Evolutionary conservation across 352 stramenopile species (phyloP).

Genomic region (Halophytophthora polymorphica): DNA sequence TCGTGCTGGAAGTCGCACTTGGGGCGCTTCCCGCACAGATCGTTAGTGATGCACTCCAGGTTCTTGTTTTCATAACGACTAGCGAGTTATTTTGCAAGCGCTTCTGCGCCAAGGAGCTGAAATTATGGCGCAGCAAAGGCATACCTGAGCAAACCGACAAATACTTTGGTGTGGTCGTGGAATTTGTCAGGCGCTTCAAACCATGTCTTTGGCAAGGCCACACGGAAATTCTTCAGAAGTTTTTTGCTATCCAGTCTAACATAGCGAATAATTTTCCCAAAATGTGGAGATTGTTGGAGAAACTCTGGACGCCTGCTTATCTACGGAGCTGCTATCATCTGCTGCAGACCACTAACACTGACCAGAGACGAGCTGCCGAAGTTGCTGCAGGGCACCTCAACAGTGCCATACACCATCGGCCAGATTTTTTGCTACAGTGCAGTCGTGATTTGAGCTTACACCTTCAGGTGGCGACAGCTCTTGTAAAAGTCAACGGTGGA

Average conservation of each 20-base stretch:
- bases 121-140: not conserved
- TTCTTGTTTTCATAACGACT: slow-evolving; percentile 9
- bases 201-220: slow-evolving; percentile 12
- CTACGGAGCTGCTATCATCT: slow-evolving; percentile 10
- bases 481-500: not conserved
- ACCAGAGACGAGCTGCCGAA: not conserved
- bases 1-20: slow-evolving; percentile 14
- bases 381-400: slow-evolving; percentile 8
- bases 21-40: slow-evolving; percentile 9
- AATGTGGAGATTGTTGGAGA: slow-evolving; percentile 13
- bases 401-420: slow-evolving; percentile 8
- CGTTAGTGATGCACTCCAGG: slow-evolving; percentile 9
- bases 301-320: slow-evolving; percentile 11
- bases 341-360: slow-evolving; percentile 1
- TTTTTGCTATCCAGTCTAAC: slow-evolving; percentile 17
- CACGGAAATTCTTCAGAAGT: slow-evolving; percentile 10
- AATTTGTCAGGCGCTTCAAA: slow-evolving; percentile 16
- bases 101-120: slow-evolving; percentile 9
- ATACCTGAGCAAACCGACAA: not conserved
- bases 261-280: not conserved
- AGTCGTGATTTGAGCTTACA: slow-evolving; percentile 8
- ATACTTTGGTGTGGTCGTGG: not conserved
- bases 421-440: slow-evolving; percentile 13
- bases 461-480: slow-evolving; percentile 2
- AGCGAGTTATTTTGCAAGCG: slow-evolving; percentile 10